A percentile compares a stretch with the other conserved stretches of the same genome.
Conservation (phyloP, 148 eudicot species). For the Amaranthus cruentus region DNA sequence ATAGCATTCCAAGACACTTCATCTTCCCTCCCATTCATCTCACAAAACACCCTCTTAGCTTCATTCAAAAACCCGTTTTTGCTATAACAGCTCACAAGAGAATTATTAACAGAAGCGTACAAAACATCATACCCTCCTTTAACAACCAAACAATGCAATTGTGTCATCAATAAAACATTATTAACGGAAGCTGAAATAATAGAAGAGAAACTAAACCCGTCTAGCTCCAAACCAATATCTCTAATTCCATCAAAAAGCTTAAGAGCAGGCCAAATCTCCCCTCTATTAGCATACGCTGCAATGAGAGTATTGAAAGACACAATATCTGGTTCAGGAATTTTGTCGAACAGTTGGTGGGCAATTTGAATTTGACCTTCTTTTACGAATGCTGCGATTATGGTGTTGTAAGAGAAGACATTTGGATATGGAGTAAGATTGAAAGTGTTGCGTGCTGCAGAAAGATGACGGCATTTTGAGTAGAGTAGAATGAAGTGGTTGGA, state of each 20-base stretch:
- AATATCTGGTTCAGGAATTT: constrained; percentile 66
- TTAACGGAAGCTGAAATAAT: constrained; percentile 42
- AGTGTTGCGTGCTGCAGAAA: constrained; percentile 43
- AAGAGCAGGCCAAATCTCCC: constrained; percentile 36
- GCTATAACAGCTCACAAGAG: constrained; percentile 56
- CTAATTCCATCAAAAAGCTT: constrained; percentile 46
- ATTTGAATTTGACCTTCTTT: constrained; percentile 37
- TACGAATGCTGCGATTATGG: constrained; percentile 54
- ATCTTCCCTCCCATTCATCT: constrained; percentile 47
- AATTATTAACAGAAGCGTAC: constrained; percentile 57
- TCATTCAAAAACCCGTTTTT: constrained; percentile 48
- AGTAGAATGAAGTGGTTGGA: constrained; percentile 80
- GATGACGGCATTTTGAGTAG: constrained; percentile 66
- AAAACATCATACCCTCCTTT: constrained; percentile 52
- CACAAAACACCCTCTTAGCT: constrained; percentile 48
- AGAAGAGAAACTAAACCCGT: constrained; percentile 66
- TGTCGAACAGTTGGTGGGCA: constrained; percentile 72
- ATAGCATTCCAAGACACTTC: constrained; percentile 87
- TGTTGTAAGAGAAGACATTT: constrained; percentile 71
- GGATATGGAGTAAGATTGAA: constrained; percentile 46
- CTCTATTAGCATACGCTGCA: constrained; percentile 61
- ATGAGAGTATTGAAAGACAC: constrained; percentile 74
- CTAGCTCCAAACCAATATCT: constrained; percentile 40
- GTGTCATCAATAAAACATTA: constrained; percentile 33
- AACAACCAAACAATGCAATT: constrained; percentile 51